phyloP scores from a whole-genome alignment of 2,329 filamentous ascomycete genomes.

The Pseudopithomyces maydicus region DNA sequence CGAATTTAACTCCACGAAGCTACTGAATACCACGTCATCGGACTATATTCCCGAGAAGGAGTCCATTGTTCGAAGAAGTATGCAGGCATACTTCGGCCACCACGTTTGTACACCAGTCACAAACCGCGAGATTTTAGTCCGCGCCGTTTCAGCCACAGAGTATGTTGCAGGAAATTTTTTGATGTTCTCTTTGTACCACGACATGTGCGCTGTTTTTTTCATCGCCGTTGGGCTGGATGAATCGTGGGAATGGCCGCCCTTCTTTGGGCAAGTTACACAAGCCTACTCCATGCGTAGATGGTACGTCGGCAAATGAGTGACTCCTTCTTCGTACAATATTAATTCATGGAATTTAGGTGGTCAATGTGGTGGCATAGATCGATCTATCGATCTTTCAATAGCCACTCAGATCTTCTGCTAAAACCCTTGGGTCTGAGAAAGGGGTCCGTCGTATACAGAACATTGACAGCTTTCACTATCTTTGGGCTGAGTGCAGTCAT shows the following conservation, averaged over 20 bases:
- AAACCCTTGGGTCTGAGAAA: not conserved
- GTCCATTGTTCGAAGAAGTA: not conserved
- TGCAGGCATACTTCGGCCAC: not conserved
- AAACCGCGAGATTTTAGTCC: not conserved
- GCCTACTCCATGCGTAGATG: not conserved
- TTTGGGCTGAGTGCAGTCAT: slow-evolving; percentile 7
- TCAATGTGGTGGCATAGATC: not conserved
- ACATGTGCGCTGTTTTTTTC: not conserved
- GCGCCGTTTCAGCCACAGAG: not conserved
- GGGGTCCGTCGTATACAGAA: not conserved
- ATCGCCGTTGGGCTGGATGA: not conserved
- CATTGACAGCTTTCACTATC: not conserved
- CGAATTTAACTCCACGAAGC: not conserved
- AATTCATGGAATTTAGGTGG: not conserved
- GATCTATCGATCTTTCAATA: not conserved
- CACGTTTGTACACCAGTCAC: not conserved
- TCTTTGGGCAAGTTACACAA: not conserved
- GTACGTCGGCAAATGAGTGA: not conserved
- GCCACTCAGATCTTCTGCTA: not conserved
- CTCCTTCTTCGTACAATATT: no score
- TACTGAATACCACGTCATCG: not conserved
- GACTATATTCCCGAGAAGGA: not conserved
- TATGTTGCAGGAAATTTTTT: not conserved
- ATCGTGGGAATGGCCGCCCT: not conserved
- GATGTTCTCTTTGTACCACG: not conserved